Evolutionary conservation across 805 yeast genomes (phyloP).

Genomic region (Candida lessepsii): DNA sequence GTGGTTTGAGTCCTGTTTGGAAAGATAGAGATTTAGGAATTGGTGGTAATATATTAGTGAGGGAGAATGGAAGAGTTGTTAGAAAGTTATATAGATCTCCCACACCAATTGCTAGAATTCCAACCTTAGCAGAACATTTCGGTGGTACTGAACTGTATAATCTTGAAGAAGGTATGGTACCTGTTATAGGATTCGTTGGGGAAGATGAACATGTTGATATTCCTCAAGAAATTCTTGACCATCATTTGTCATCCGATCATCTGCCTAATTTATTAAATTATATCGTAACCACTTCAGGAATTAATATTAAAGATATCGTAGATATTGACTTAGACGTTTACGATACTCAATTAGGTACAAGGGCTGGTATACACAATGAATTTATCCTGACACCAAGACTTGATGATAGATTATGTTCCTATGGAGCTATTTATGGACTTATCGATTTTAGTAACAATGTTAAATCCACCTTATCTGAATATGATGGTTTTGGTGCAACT

Average conservation of each 20-base stretch:
- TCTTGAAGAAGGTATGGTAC: slow-evolving; percentile 73
- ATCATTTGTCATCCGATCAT: slow-evolving; percentile 18
- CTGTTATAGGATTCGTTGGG: slow-evolving; percentile 62
- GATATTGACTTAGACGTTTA: slow-evolving; percentile 37
- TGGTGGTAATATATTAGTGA: slow-evolving; percentile 72
- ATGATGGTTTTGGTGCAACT: slow-evolving; percentile 31
- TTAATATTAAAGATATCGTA: slow-evolving; percentile 23
- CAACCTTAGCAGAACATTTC: slow-evolving; percentile 85
- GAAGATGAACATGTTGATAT: slow-evolving; percentile 1
- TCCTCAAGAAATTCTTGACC: slow-evolving; percentile 1
- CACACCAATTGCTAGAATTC: slow-evolving; percentile 74
- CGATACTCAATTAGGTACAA: slow-evolving; percentile 33
- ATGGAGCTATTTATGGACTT: slow-evolving; percentile 34
- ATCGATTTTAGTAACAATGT: slow-evolving; percentile 22
- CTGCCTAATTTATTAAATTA: slow-evolving; percentile 32
- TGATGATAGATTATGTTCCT: slow-evolving; percentile 44
- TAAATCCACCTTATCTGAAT: slow-evolving; percentile 12
- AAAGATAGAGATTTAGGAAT: slow-evolving; percentile 85
- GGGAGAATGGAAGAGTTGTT: slow-evolving; percentile 33
- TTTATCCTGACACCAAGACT: slow-evolving; percentile 40
- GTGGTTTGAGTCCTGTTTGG: slow-evolving; percentile 65
- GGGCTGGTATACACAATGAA: slow-evolving; percentile 38
- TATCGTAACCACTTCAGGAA: slow-evolving; percentile 24
- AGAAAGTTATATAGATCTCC: slow-evolving; percentile 55
- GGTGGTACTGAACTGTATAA: slow-evolving; percentile 74